Evolutionary conservation across 495 filamentous ascomycete genomes (phyloP).

Genomic region (Tuber microsphaerosporum): DNA sequence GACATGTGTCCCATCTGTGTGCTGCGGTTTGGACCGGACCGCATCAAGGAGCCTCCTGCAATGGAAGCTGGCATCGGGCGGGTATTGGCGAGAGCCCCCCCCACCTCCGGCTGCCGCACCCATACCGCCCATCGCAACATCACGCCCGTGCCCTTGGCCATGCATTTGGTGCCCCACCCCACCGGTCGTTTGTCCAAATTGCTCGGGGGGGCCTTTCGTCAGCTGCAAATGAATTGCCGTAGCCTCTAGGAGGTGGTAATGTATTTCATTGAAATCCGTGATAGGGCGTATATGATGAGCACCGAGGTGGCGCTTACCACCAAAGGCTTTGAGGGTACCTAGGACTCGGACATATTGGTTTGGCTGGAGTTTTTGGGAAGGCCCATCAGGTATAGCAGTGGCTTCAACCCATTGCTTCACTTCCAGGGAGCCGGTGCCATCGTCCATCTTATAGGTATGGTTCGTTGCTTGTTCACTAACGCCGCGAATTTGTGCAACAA

Average conservation of each 20-base stretch:
- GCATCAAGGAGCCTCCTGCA: slow-evolving; percentile 63
- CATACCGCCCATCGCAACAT: slow-evolving; percentile 40
- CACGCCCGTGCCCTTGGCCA: slow-evolving; percentile 52
- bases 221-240: slow-evolving; percentile 79
- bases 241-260: slow-evolving; percentile 81
- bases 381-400: slow-evolving; percentile 49
- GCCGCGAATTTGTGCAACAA: slow-evolving; percentile 83
- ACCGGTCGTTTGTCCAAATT: slow-evolving; percentile 35
- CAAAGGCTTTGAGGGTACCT: slow-evolving; percentile 69
- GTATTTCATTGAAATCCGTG: slow-evolving; percentile 80
- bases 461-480: slow-evolving; percentile 83
- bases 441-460: slow-evolving; percentile 84
- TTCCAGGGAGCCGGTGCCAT: slow-evolving; percentile 87
- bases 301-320: slow-evolving; percentile 68
- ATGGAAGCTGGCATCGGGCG: slow-evolving; percentile 50
- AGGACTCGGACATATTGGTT: slow-evolving; percentile 76
- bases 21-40: slow-evolving; percentile 55
- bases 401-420: slow-evolving; percentile 86
- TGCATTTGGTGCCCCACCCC: slow-evolving; percentile 39
- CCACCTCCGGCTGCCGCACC: slow-evolving; percentile 32
- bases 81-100: slow-evolving; percentile 29
- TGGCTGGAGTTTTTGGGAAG: slow-evolving; percentile 51
- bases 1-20: slow-evolving; percentile 72
- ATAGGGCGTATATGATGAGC: slow-evolving; percentile 75
- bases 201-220: slow-evolving; percentile 61